These are phyloP conservation scores for Penicillium sp. DNA, from an alignment of 2,329 filamentous ascomycete genomes.

Conservation along the genomic window DNA sequence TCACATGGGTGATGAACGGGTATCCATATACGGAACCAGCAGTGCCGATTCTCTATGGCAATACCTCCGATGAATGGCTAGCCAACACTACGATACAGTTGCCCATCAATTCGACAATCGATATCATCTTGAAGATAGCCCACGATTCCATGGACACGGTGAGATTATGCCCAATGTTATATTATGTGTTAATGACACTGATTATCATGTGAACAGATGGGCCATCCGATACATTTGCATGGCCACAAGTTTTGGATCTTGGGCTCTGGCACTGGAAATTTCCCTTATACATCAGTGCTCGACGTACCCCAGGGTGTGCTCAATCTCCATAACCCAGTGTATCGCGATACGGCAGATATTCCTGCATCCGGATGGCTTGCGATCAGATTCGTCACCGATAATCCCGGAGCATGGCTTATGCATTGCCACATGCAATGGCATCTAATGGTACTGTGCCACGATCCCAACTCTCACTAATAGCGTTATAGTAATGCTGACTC, in stretches of 20 bases:
- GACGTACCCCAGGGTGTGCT: neutral
- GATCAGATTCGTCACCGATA: neutral
- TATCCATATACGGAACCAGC: slow-evolving; percentile 10
- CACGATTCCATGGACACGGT: neutral
- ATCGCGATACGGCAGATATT: neutral
- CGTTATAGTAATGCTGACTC: too few species aligned
- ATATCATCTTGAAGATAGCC: slow-evolving; percentile 11
- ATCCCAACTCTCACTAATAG: too few species aligned
- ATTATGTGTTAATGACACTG: neutral
- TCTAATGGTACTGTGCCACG: too few species aligned
- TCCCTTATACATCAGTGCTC: neutral
- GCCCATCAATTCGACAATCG: slow-evolving; percentile 12
- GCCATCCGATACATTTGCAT: neutral
- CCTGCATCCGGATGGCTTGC: neutral
- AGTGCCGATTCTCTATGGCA: slow-evolving; percentile 12
- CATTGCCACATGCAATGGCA: too few species aligned
- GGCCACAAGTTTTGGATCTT: neutral
- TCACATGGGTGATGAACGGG: slow-evolving; percentile 5
- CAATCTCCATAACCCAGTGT: neutral
- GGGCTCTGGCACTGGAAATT: neutral
- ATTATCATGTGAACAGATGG: neutral
- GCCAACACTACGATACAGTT: slow-evolving; percentile 12
- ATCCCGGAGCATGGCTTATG: too few species aligned
- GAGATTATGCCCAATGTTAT: neutral
- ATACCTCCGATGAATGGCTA: slow-evolving; percentile 12